These are phyloP conservation scores for Penicillium pulvis DNA, from an alignment of 495 filamentous ascomycete genomes.

Conservation along the genomic window DNA sequence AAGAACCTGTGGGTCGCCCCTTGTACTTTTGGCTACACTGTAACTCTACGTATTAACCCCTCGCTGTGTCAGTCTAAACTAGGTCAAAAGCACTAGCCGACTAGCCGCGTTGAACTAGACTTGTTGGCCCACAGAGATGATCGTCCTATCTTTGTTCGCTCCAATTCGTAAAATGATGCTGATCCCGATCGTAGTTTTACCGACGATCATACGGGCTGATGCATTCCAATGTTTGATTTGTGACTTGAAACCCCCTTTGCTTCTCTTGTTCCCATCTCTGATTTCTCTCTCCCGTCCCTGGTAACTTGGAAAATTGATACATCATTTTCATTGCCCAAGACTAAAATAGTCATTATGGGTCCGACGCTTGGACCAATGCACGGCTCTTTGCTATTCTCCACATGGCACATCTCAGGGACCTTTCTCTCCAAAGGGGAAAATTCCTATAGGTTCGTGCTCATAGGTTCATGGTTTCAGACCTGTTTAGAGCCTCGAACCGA, in stretches of 20 bases:
- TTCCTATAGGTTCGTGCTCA: neutral
- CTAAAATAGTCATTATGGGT: neutral
- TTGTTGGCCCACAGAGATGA: neutral
- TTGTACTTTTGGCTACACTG: neutral
- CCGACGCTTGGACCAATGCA: slow-evolving; percentile 10
- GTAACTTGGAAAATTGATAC: slow-evolving; percentile 7
- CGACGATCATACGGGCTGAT: slow-evolving; percentile 12
- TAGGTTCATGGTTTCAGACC: neutral
- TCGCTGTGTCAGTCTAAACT: slow-evolving; percentile 1
- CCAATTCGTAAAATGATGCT: no score
- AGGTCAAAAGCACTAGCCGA: neutral
- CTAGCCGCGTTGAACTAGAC: slow-evolving; percentile 8
- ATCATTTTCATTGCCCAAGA: slow-evolving; percentile 2
- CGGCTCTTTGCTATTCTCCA: slow-evolving; percentile 9
- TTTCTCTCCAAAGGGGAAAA: neutral
- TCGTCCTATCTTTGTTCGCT: neutral
- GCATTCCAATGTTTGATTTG: slow-evolving; percentile 21
- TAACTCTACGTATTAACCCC: neutral
- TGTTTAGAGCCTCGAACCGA: slow-evolving; percentile 5
- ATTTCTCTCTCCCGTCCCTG: neutral
- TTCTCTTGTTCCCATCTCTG: neutral
- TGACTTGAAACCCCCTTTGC: slow-evolving; percentile 5
- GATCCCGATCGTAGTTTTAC: neutral
- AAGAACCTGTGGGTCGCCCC: slow-evolving; percentile 1
- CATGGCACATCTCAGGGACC: slow-evolving; percentile 12